Base-by-base conservation (phyloP, 1,284 basidiomycete genomes). In the Rhodotorula sp. region DNA sequence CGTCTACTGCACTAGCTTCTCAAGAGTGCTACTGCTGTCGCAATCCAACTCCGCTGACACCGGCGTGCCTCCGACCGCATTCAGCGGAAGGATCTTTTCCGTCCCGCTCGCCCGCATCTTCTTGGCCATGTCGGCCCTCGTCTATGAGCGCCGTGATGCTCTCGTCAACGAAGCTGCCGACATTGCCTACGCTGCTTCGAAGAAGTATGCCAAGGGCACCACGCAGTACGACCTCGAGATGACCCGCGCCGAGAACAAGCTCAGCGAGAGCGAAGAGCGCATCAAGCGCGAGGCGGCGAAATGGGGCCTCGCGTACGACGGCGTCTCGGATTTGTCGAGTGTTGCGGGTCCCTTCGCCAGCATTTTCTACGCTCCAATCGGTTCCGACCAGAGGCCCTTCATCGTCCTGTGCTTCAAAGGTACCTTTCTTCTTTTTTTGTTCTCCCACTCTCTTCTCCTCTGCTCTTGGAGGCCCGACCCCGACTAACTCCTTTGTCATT, bases 391-490 rank as follows among this genome's bases (percentile, higher is more conserved):
- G 28, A 19, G 48, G n/a, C 71, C 74, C 12, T 76, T 67, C 52
- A 71, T 76, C 62, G 63, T 64, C 47, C 66, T 76, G 49, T 55
- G 58, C 60, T 67, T 71, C 65, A 74, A 74, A n/a, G 74, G 72
- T 57, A 34, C 54, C 49, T 38, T 54, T 18, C 48, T 23, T 15
- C 19, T 38, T 26, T 7, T 34, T 28, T 15, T n/a, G n/a, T n/a
- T n/a, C n/a, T n/a, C n/a, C 45, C 5, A 26, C 8, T 47, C 31
- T 16, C n/a, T 18, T 26, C 6, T 14, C 43, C 58, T 19, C 12
- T 31, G 26, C 31, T 15, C 21, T n/a, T n/a, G 15, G 3, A 14
- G 3, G 12, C 12, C 23, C 45, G 18, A 12, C 5, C 23, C 19
- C 23, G 6, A 21, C 31, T 31, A 31, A 28, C 16, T 7, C 43